Conservation (phyloP, 257 asterid species). For the Solanum habrochaites region DNA sequence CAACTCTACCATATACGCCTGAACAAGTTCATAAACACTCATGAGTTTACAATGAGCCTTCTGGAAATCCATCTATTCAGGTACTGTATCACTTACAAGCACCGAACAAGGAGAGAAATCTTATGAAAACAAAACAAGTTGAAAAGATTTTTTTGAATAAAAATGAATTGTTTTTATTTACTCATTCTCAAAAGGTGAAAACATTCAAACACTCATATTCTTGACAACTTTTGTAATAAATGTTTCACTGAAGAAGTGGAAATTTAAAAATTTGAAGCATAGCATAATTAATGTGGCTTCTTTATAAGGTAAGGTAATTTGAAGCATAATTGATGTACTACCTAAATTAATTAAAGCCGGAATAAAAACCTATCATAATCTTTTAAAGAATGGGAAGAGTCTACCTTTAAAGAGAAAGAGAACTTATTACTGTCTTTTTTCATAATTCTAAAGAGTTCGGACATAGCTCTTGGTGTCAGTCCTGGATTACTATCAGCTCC, state of each 20-base stretch:
- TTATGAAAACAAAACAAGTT: not conserved
- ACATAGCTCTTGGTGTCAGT: constrained; percentile 86
- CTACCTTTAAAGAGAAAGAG: constrained; percentile 77
- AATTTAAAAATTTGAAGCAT: not conserved
- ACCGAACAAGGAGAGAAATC: not conserved
- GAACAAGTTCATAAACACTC: constrained; percentile 15
- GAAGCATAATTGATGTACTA: not conserved
- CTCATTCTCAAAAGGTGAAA: not conserved
- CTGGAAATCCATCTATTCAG: not conserved
- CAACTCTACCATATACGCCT: constrained; percentile 95
- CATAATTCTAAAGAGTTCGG: constrained; percentile 72
- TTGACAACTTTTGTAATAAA: not conserved
- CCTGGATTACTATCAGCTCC: constrained; percentile 86
- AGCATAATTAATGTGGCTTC: not conserved
- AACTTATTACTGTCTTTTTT: constrained; percentile 69
- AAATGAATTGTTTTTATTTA: not conserved
- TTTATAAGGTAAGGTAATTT: not conserved
- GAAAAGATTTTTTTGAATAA: not conserved
- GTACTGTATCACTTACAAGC: not conserved
- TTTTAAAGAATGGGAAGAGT: not conserved
- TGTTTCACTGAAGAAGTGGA: not conserved
- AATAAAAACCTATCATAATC: not conserved
- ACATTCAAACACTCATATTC: not conserved
- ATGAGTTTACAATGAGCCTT: not conserved
- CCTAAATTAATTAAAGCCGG: not conserved